Conservation (phyloP, 768 basidiomycete genomes). For the Boletus patriciae region DNA sequence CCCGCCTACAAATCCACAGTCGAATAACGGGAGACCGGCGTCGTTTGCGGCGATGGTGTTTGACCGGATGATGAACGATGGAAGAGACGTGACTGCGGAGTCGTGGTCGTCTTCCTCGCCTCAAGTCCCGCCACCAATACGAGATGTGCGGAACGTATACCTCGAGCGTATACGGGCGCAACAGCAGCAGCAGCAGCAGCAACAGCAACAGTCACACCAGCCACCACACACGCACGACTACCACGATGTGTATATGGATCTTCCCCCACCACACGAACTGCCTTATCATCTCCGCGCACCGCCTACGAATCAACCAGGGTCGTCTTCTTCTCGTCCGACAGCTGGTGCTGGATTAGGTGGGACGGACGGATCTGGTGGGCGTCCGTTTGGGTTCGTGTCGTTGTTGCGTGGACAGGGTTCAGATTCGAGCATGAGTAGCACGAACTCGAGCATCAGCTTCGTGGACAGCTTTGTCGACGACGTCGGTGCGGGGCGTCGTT, state of each 20-base stretch:
- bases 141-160: constrained; percentile 7
- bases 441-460: constrained; percentile 11
- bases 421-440: constrained; percentile 15
- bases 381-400: constrained; percentile 16
- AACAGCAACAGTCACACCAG: constrained; percentile 6
- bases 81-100: constrained; percentile 6
- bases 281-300: constrained; percentile 8
- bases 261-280: constrained; percentile 2
- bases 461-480: constrained; percentile 18
- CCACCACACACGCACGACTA: constrained; percentile 1
- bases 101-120: constrained; percentile 5
- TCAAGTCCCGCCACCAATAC: background rate
- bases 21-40: constrained; percentile 14
- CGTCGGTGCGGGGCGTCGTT: background rate
- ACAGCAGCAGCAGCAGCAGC: constrained; percentile 14
- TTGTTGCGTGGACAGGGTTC: constrained; percentile 18
- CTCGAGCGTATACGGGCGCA: constrained; percentile 18
- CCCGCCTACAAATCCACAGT: constrained; percentile 3
- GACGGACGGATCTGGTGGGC: constrained; percentile 12
- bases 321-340: constrained; percentile 3
- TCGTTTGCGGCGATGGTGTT: constrained; percentile 21
- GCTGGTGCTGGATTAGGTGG: background rate
- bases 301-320: constrained; percentile 11
- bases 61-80: constrained; percentile 22
- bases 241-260: background rate